These are phyloP conservation scores for Avicennia marina DNA, from an alignment of 257 asterid species.

Conservation along the genomic window DNA sequence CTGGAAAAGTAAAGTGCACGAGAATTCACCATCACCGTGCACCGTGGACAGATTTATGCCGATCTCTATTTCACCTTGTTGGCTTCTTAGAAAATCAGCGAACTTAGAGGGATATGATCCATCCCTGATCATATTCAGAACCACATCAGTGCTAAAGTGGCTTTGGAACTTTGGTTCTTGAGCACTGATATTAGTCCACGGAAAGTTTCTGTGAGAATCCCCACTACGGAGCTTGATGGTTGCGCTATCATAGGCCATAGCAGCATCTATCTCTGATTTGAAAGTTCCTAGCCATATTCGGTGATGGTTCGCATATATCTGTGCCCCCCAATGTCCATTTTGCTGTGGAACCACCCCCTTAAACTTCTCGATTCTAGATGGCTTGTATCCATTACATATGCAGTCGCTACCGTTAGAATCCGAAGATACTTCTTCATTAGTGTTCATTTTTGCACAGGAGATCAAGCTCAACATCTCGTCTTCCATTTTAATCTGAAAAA, in stretches of 20 bases:
- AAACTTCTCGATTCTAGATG: conserved; percentile 33
- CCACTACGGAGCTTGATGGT: conserved; percentile 50
- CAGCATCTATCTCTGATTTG: conserved; percentile 69
- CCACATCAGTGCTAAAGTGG: conserved; percentile 36
- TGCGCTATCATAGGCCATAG: conserved; percentile 89
- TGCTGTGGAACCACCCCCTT: conserved; percentile 73
- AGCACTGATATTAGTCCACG: conserved; percentile 33
- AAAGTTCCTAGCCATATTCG: conserved; percentile 85
- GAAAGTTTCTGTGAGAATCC: conserved; percentile 60
- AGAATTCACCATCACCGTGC: conserved; percentile 16
- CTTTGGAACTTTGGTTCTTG: conserved; percentile 60
- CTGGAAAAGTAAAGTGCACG: conserved; percentile 45
- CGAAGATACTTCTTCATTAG: too few species aligned
- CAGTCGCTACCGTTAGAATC: too few species aligned
- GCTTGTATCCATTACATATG: too few species aligned
- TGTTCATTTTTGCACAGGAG: too few species aligned
- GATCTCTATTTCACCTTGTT: conserved; percentile 18
- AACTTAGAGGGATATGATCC: conserved; percentile 62
- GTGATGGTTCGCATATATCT: conserved; percentile 64
- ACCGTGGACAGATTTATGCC: conserved; percentile 21
- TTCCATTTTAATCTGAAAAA: too few species aligned
- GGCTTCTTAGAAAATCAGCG: conserved; percentile 37
- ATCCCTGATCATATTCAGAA: conserved; percentile 68
- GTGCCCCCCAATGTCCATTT: conserved; percentile 89
- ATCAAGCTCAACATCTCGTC: too few species aligned